A percentile compares a stretch with the other conserved stretches of the same genome.
These are phyloP conservation scores for Sclerotinia nivalis DNA, from an alignment of 2,329 filamentous ascomycete genomes.

Conservation along the genomic window DNA sequence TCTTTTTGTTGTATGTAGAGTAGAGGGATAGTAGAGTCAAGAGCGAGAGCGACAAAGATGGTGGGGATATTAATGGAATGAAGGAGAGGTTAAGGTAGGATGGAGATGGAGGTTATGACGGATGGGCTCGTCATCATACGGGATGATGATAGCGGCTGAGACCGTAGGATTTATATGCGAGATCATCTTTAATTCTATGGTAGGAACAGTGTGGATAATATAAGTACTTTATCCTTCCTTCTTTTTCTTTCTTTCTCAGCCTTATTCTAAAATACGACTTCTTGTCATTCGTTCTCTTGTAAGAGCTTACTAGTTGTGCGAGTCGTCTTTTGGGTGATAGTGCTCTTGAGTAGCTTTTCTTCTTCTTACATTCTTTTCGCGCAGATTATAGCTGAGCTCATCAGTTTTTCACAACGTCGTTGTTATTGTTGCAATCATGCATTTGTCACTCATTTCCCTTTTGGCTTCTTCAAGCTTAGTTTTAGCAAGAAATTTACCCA, in stretches of 20 bases:
- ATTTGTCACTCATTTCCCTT: slow-evolving; percentile 7
- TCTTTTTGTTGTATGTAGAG: too few relatives aligned
- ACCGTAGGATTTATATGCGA: too few relatives aligned
- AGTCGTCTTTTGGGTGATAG: neutral
- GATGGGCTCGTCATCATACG: too few relatives aligned
- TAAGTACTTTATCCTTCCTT: neutral
- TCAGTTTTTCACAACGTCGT: neutral
- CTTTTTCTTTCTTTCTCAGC: neutral
- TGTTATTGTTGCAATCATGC: neutral
- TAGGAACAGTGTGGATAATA: too few relatives aligned
- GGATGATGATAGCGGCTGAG: too few relatives aligned
- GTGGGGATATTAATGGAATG: too few relatives aligned
- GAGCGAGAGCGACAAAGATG: too few relatives aligned
- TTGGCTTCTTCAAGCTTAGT: slow-evolving; percentile 6
- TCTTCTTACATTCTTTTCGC: neutral
- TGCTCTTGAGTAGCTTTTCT: neutral
- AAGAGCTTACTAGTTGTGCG: neutral
- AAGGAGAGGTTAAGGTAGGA: too few relatives aligned
- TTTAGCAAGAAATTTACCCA: slow-evolving; percentile 3
- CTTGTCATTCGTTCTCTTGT: neutral
- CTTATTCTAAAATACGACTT: neutral
- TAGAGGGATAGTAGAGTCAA: too few relatives aligned
- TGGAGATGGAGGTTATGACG: too few relatives aligned
- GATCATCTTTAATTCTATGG: too few relatives aligned
- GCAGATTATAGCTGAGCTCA: neutral